These are phyloP conservation scores for Melastoma candidum DNA, from an alignment of 441 rosid species.

Conservation along the genomic window DNA sequence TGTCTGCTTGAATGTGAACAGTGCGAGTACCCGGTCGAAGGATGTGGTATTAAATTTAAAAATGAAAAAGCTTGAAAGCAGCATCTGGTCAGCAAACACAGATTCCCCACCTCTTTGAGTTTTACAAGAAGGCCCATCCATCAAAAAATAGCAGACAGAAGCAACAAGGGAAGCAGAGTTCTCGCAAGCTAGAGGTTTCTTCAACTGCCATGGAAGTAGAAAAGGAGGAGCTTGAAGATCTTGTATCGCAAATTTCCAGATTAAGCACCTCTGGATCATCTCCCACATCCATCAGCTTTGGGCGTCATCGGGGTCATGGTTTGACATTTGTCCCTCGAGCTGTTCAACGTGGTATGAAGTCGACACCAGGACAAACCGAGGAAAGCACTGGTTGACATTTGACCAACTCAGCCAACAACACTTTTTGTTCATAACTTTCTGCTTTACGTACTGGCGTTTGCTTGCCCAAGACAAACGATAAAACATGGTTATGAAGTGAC, in stretches of 20 bases:
- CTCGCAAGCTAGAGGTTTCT: conserved; percentile 26
- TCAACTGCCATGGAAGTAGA: conserved; percentile 67
- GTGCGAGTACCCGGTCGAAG: conserved; percentile 94
- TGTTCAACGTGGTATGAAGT: conserved; percentile 31
- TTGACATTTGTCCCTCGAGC: conserved; percentile 69
- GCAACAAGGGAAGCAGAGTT: conserved; percentile 31
- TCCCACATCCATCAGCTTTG: conserved; percentile 76
- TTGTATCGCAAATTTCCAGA: conserved; percentile 73
- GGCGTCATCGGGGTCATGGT: conserved; percentile 66
- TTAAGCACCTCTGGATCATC: conserved; percentile 64
- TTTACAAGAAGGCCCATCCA: conserved; percentile 55
- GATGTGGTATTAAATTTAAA: conserved; percentile 75
- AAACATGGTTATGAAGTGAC: too few relatives aligned
- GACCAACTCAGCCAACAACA: too few relatives aligned
- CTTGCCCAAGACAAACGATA: too few relatives aligned
- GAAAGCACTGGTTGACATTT: background rate
- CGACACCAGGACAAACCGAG: conserved; percentile 5
- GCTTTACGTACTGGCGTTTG: too few relatives aligned
- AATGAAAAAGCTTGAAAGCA: conserved; percentile 65
- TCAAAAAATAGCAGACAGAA: conserved; percentile 80
- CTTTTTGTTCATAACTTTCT: too few relatives aligned
- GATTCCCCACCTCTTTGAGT: conserved; percentile 80
- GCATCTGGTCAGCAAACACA: conserved; percentile 84
- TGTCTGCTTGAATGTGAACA: conserved; percentile 16
- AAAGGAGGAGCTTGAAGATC: conserved; percentile 46